Evolutionary conservation across 2,329 filamentous ascomycete species (phyloP).

Genomic region (Ilyonectria mors-panacis): DNA sequence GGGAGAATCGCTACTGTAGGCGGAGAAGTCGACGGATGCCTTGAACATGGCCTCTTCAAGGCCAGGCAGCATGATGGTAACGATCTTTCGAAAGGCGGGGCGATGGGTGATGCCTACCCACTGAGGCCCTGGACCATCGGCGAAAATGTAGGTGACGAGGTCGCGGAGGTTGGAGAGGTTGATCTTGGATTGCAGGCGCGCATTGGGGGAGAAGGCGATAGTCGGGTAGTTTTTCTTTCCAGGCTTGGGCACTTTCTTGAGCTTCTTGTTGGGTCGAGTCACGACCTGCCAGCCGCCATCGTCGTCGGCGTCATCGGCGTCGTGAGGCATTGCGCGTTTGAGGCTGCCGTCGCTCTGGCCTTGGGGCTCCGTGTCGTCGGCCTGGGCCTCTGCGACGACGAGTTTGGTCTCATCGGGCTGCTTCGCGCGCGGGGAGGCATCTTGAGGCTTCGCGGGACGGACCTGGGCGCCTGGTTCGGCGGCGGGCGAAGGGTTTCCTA

Average conservation of each 20-base stretch:
- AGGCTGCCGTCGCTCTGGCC: constrained; percentile 58
- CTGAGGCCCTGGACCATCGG: constrained; percentile 75
- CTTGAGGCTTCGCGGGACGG: constrained; percentile 26
- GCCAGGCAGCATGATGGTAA: constrained; percentile 92
- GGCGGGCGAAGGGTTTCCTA: constrained; percentile 32
- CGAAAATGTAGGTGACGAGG: constrained; percentile 76
- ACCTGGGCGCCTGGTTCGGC: constrained; percentile 23
- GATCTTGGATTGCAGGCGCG: constrained; percentile 73
- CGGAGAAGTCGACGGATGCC: constrained; percentile 65
- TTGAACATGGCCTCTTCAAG: constrained; percentile 93
- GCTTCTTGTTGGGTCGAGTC: constrained; percentile 68
- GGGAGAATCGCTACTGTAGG: constrained; percentile 58
- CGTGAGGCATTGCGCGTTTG: constrained; percentile 66
- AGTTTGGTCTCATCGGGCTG: constrained; percentile 23
- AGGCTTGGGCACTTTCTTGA: constrained; percentile 72
- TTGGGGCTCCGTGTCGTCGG: constrained; percentile 34
- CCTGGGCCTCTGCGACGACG: constrained; percentile 12
- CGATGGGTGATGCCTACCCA: constrained; percentile 76
- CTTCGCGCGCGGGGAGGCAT: constrained; percentile 22
- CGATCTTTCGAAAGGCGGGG: constrained; percentile 81
- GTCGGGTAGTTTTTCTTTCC: constrained; percentile 70
- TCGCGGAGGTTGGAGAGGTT: constrained; percentile 75
- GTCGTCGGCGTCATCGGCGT: constrained; percentile 55
- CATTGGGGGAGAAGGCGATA: constrained; percentile 70
- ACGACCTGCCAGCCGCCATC: constrained; percentile 70